Percentiles rank a stretch among this genome's conserved stretches.
These are phyloP conservation scores for Suhomyces sp. DNA, from an alignment of 805 yeast species.

Conservation along the genomic window DNA sequence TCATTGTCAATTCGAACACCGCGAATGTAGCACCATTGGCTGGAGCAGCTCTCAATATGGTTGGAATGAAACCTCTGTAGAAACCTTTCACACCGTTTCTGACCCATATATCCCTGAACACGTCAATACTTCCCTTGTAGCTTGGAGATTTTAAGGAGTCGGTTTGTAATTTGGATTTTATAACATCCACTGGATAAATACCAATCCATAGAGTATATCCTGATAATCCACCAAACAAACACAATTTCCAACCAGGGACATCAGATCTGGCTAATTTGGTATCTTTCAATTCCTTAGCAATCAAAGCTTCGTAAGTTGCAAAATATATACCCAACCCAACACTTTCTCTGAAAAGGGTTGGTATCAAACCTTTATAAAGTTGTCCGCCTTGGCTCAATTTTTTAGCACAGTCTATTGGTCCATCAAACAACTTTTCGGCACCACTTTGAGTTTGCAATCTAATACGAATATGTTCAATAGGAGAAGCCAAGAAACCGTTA, in stretches of 20 bases:
- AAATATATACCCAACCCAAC: slow-evolving; percentile 95
- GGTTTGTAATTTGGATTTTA: slow-evolving; percentile 84
- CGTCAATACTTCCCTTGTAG: slow-evolving; percentile 58
- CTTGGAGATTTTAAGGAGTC: slow-evolving; percentile 56
- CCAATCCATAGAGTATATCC: slow-evolving; percentile 89
- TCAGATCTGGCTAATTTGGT: slow-evolving; percentile 54
- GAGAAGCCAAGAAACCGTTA: slow-evolving; percentile 84
- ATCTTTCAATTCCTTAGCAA: slow-evolving; percentile 57
- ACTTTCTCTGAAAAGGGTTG: slow-evolving; percentile 93
- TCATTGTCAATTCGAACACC: slow-evolving; percentile 87
- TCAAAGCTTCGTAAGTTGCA: slow-evolving; percentile 84
- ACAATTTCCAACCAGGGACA: slow-evolving; percentile 83
- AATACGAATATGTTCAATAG: slow-evolving; percentile 93
- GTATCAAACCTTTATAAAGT: slow-evolving; percentile 75
- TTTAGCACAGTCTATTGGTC: slow-evolving; percentile 71
- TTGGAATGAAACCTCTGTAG: slow-evolving; percentile 88
- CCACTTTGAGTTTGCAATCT: slow-evolving; percentile 85
- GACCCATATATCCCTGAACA: slow-evolving; percentile 50
- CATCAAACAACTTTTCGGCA: slow-evolving; percentile 49
- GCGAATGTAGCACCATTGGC: slow-evolving; percentile 97
- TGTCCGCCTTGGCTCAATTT: slow-evolving; percentile 56
- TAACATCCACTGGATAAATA: slow-evolving; percentile 84
- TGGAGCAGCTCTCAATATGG: slow-evolving; percentile 94
- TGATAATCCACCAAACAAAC: slow-evolving; percentile 84
- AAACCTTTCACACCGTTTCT: slow-evolving; percentile 74